These are phyloP conservation scores for Triticum timopheevii DNA, from an alignment of 176 grass and related monocot genomes.

Conservation along the genomic window DNA sequence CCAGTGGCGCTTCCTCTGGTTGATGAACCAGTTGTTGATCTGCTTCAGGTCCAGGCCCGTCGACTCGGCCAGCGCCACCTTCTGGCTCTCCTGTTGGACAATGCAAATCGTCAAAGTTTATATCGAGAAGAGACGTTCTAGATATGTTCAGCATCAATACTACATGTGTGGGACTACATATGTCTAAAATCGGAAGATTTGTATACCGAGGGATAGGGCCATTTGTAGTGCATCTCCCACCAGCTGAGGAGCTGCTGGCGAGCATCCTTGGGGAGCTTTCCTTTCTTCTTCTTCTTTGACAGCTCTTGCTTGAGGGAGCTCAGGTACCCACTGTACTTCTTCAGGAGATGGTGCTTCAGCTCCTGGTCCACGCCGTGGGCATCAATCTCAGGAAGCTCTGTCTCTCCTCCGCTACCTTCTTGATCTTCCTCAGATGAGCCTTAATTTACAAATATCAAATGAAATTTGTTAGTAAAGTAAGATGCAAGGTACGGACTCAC, in stretches of 20 bases:
- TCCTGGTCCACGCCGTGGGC: conserved; percentile 77
- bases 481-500: background rate
- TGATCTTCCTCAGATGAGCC: conserved; percentile 94
- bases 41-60: conserved; percentile 91
- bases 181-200: background rate
- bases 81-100: conserved; percentile 72
- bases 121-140: background rate
- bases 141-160: background rate
- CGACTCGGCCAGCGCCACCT: conserved; percentile 71
- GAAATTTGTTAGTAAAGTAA: background rate
- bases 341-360: conserved; percentile 95
- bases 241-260: conserved; percentile 86
- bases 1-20: conserved; percentile 98
- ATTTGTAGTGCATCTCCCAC: conserved; percentile 99
- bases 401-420: conserved; percentile 83
- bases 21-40: conserved; percentile 99
- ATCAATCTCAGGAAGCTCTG: conserved; percentile 78
- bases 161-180: too few species aligned
- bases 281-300: conserved; percentile 99
- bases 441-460: conserved; percentile 45
- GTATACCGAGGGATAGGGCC: conserved; percentile 95
- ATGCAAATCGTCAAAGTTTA: background rate
- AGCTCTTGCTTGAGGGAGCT: conserved; percentile 97
- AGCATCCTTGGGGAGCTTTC: conserved; percentile 94
- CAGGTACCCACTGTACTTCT: conserved; percentile 97